Evolutionary conservation across 805 yeast genomes (phyloP).

Genomic region (Torulaspora maleeae): DNA sequence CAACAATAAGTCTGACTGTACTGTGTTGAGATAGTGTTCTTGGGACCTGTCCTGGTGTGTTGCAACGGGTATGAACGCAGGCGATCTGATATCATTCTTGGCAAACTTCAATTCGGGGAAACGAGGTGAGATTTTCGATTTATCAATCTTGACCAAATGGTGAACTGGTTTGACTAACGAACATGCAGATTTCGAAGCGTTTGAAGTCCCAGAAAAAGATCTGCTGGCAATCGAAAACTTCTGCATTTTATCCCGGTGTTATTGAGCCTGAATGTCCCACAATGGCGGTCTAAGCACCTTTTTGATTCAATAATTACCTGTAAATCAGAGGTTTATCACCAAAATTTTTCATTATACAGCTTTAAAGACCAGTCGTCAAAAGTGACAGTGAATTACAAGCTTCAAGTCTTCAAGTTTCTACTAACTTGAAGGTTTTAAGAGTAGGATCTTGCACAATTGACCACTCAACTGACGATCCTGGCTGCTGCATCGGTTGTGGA

Average conservation of each 20-base stretch:
- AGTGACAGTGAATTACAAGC: not conserved
- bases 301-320: not conserved
- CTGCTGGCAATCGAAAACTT: slow-evolving; percentile 12
- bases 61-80: slow-evolving; percentile 67
- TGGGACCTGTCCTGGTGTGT: slow-evolving; percentile 75
- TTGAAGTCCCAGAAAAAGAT: slow-evolving; percentile 32
- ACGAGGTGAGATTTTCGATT: slow-evolving; percentile 67
- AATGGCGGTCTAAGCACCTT: not conserved
- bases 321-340: not conserved
- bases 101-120: slow-evolving; percentile 63
- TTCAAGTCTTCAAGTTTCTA: not conserved
- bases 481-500: not conserved
- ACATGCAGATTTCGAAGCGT: slow-evolving; percentile 47
- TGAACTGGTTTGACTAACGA: slow-evolving; percentile 89
- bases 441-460: not conserved
- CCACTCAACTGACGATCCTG: not conserved
- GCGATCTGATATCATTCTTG: slow-evolving; percentile 72
- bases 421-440: not conserved
- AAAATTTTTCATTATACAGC: slow-evolving; percentile 3
- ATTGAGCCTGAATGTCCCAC: not conserved
- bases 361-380: not conserved
- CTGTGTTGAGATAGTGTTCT: slow-evolving; percentile 70
- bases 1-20: slow-evolving; percentile 72
- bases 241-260: slow-evolving; percentile 4
- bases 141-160: slow-evolving; percentile 74